Percentiles rank a stretch among this genome's conserved stretches.
Conservation (phyloP, 2,329 filamentous ascomycete species). For the Curvularia lunata region DNA sequence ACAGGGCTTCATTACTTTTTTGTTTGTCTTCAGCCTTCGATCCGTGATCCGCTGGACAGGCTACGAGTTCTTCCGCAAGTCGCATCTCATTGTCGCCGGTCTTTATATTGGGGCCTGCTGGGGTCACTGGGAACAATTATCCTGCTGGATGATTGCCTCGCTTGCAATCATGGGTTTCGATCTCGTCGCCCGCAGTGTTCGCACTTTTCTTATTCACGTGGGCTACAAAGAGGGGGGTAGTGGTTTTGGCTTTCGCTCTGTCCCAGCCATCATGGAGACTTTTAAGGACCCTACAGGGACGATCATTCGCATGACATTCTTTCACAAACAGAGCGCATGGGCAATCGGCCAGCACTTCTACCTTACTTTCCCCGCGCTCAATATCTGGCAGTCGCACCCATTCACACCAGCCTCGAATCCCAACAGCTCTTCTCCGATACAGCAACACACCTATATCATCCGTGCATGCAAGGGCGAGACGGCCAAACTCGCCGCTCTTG, state of each 20-base stretch:
- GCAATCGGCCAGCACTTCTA: constrained; percentile 12
- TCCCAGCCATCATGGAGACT: constrained; percentile 7
- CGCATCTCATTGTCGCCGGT: constrained; percentile 11
- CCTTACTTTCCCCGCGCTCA: constrained; percentile 12
- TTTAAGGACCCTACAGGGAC: constrained; percentile 11
- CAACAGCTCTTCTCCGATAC: constrained; percentile 1
- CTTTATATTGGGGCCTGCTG: constrained; percentile 13
- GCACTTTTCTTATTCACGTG: constrained; percentile 10
- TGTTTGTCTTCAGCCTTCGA: constrained; percentile 13
- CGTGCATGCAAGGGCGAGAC: constrained; percentile 14
- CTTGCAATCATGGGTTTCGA: constrained; percentile 11
- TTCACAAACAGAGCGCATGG: constrained; percentile 8
- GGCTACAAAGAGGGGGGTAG: constrained; percentile 4
- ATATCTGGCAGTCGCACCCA: constrained; percentile 15
- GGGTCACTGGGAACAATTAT: constrained; percentile 12
- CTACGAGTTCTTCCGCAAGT: constrained; percentile 15
- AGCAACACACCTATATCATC: constrained; percentile 12
- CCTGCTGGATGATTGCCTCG: constrained; percentile 14
- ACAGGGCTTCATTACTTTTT: constrained; percentile 12
- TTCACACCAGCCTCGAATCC: constrained; percentile 10
- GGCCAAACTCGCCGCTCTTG: constrained; percentile 11
- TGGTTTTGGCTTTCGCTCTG: constrained; percentile 11
- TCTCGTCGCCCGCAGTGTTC: constrained; percentile 5
- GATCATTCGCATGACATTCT: constrained; percentile 9
- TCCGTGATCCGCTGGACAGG: constrained; percentile 16